Evolutionary conservation across 179 eudicot species (phyloP), one percentile per base, ranked within the genome.

Genomic region (Nepenthes alata): DNA sequence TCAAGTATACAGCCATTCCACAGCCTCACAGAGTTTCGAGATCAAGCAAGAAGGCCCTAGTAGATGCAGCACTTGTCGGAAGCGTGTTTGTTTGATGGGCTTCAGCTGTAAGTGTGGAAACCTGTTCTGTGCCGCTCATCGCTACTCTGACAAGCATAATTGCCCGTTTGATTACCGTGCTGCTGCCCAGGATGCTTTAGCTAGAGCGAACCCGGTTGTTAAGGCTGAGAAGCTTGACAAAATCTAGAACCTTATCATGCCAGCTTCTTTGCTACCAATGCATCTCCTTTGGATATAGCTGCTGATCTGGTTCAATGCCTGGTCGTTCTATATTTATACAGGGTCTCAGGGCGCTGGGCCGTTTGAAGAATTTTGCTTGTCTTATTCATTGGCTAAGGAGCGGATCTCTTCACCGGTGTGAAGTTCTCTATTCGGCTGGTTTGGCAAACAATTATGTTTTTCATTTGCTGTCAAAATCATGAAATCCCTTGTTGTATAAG

Each of bases 151-250:
- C 74, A 85, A 85, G 62, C 91, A 88, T 39, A 81, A 83, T 47
- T 88, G 93, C 62, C 71, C 75, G 2, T 83, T 78, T 61, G 89
- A 88, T 59, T 88, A 85, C 67, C 83, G 56, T 37, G 59, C 74
- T 48, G 86, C 85, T 70, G 89, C 70, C 35, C 83, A 64, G 57
- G 86, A 67, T 63, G 84, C 87, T 6, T 83, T 88, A 6, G 84
- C 87, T 2, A 83, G 80, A 66, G 87, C 93, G 14, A 85, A 85
- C 51, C 96, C 89, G 4, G 70, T 83, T 44, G 71, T 88, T 49
- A 85, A 80, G 79, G 86, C 96, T 11, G 83, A 78, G 16, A 88
- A 88, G 85, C 79, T 88, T n/a, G 84, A 81, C 56, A 85, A 80
- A 75, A 81, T 88, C 37, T 86, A 81, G 72, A 54, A 36, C 5